Evolutionary conservation across 805 yeast species (phyloP), one percentile per base, ranked within the genome.

Genomic region (Candida silvatica): DNA sequence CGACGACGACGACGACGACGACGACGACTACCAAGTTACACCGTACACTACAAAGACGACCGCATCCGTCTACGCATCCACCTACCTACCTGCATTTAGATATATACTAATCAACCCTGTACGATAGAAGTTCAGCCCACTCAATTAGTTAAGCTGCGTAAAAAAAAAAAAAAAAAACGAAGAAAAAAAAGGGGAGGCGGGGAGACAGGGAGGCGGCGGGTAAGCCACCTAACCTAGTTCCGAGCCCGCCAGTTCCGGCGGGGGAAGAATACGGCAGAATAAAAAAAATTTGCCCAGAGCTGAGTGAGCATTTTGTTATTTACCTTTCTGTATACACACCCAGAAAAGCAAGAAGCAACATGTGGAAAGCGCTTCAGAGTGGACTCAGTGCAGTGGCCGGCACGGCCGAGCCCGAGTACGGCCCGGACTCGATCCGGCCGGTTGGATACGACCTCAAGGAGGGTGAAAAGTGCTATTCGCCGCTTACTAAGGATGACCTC

Each of bases 371-470:
- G 36, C 56, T 55, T 31, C 61, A 56, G 39, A 45, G 56, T 4
- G 61, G 59, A 12, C 36, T 54, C n/a, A 84, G 97, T n/a, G 92
- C 94, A 5, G 92, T 87, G 31, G 90, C 97, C 5, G 98, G 98
- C 37, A 75, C 94, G 9, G 96, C 95, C 2, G 98, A 92, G 59
- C 98, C 98, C 18, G 95, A 82, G 54, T 92, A 92, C 51, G 98
- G 98, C 35, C 71, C 80, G 27, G 95, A 81, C 34, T 94, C 94
- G 27, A 84, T 92, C 46, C 90, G 81, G 51, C 74, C 97, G n/a
- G 76, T 88, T 38, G 46, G 48, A 12, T 27, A 39, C 17, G 73
- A 82, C 28, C 73, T 72, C 30, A 74, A 80, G 31, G 64, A 62
- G 28, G 72, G 64, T 22, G 66, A 68, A 27, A 75, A 77, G 45